Conservation (phyloP, 768 basidiomycete genomes). For the Kwoniella dejecticola region DNA sequence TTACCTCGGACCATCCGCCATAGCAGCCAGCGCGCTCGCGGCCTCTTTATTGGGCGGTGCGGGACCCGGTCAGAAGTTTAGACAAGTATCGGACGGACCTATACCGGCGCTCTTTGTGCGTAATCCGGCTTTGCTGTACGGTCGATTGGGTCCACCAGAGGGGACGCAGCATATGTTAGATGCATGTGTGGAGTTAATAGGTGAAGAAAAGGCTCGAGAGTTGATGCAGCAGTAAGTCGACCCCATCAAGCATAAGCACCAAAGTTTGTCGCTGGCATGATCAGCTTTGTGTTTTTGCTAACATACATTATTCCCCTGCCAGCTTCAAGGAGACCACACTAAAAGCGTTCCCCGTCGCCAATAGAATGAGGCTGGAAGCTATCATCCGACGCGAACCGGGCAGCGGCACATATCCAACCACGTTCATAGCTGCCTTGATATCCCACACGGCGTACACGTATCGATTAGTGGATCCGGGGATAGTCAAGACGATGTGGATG, state of each 20-base stretch:
- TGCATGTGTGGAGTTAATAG: conserved; percentile 6
- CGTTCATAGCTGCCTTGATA: conserved; percentile 25
- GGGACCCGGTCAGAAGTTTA: conserved; percentile 15
- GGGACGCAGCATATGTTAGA: conserved; percentile 7
- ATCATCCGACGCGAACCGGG: conserved; percentile 3
- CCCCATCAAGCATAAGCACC: not conserved
- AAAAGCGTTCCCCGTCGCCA: conserved; percentile 25
- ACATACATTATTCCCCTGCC: too few relatives aligned
- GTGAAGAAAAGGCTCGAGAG: conserved; percentile 3
- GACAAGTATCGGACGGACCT: conserved; percentile 25
- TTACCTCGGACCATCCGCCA: conserved; percentile 18
- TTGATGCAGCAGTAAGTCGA: conserved; percentile 12
- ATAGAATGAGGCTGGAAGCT: conserved; percentile 19
- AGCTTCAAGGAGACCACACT: conserved; percentile 20
- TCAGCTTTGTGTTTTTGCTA: not conserved
- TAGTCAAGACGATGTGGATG: conserved; percentile 20
- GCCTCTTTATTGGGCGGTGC: conserved; percentile 3
- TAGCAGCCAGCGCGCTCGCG: conserved; percentile 15
- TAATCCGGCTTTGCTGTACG: conserved; percentile 25
- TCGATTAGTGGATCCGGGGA: conserved; percentile 11
- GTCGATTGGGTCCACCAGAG: conserved; percentile 11
- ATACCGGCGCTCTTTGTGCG: conserved; percentile 23
- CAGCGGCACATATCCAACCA: conserved; percentile 9
- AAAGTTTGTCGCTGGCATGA: too few relatives aligned
- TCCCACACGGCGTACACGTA: conserved; percentile 25